Base-by-base conservation (phyloP, 805 yeast genomes). In the Candida nitratophila region DNA sequence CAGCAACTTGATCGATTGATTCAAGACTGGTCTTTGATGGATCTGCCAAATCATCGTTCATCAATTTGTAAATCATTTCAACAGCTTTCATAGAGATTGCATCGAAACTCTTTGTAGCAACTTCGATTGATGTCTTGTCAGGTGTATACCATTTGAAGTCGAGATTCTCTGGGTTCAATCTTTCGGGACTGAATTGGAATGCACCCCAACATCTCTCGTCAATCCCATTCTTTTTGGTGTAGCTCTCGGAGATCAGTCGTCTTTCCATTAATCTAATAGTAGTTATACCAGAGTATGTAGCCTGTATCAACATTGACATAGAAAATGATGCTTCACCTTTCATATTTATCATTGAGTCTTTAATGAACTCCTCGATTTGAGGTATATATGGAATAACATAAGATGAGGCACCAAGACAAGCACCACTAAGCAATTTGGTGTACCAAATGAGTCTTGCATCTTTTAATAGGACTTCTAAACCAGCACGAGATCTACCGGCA, bases 71-170 rank as follows among this genome's bases (percentile, higher is more conserved):
- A 15, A 85, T 66, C 21, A 70, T 67, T 0, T 61, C 55, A 21
- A 79, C 61, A 2, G 78, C 63, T 36, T 61, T 66, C 0, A 68
- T 59, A 0, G 77, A 66, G 39, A 83, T 72, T 1, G 55, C 57
- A 19, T 71, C 74, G 51, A 82, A 85, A 11, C 79, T 62, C 3
- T 74, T 71, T 4, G 81, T 71, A 0, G 95, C 90, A 54, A 76
- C 74, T 0, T 66, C 65, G 2, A 86, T 65, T 39, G 83, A 89
- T 2, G 53, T 61, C 2, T 61, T 61, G 1, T 69, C 56, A 0
- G 98, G 97, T 1, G 71, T 59, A 53, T 81, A 87, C 99, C 99
- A 91, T 1, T 71, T 65, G 50, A 88, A 80, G 1, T 69, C 54
- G 30, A 85, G 59, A 47, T 76, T 73, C 14, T 73, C 73, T 12